Evolutionary conservation across 306 rosid species (phyloP).

Genomic region (Potentilla sterilis): DNA sequence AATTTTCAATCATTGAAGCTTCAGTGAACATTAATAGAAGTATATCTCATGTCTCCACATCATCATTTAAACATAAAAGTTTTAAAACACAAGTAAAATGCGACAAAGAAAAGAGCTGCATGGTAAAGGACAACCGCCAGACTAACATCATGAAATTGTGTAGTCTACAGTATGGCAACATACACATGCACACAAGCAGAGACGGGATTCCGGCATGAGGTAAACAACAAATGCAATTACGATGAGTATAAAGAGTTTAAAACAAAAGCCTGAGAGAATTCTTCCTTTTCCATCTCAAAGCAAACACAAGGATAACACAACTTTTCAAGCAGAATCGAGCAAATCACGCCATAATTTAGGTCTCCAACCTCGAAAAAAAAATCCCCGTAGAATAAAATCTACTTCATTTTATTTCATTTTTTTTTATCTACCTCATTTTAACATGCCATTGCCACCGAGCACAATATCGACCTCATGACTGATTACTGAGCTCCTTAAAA

Average conservation of each 20-base stretch:
- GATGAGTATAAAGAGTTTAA: background rate
- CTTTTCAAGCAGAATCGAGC: background rate
- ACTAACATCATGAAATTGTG: background rate
- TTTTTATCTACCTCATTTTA: no score
- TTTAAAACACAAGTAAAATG: background rate
- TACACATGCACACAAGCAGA: background rate
- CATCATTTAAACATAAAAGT: background rate
- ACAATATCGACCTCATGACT: background rate
- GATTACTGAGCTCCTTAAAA: background rate
- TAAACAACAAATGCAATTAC: background rate
- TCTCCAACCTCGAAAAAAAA: background rate
- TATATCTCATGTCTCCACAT: background rate
- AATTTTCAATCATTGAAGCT: background rate
- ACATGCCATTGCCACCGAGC: background rate
- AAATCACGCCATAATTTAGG: background rate
- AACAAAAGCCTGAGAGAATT: background rate
- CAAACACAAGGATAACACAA: background rate
- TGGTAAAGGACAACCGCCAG: background rate
- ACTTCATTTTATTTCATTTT: no score
- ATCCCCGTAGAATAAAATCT: background rate
- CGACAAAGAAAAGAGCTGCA: background rate
- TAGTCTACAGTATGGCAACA: background rate
- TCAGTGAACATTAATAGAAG: background rate
- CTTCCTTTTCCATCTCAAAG: background rate
- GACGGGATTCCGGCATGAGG: slow-evolving; percentile 2